Percentiles rank a stretch among this genome's conserved stretches.
Conservation (phyloP, 2,329 filamentous ascomycete species). For the Lachnellula suecica region DNA sequence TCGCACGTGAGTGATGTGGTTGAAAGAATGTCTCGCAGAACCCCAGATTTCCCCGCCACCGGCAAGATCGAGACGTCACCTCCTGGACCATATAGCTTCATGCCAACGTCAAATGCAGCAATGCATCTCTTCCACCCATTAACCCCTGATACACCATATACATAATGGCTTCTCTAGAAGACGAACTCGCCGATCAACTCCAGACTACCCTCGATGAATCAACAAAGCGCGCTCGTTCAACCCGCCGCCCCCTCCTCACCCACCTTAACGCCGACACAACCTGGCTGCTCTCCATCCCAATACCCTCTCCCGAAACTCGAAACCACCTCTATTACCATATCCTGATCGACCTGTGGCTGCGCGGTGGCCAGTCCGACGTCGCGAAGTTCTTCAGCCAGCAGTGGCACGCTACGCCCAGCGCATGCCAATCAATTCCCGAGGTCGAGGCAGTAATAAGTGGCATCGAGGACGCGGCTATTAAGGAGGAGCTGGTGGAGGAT, state of each 20-base stretch:
- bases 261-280: conserved; percentile 68
- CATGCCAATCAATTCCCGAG: conserved; percentile 52
- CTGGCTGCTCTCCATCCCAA: conserved; percentile 65
- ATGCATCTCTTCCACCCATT: too few species aligned
- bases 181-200: too few species aligned
- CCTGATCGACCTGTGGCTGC: conserved; percentile 65
- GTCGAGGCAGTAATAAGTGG: conserved; percentile 51
- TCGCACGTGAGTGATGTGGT: too few species aligned
- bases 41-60: too few species aligned
- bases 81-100: too few species aligned
- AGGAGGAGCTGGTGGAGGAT: background rate
- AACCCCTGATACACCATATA: too few species aligned
- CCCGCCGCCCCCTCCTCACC: conserved; percentile 52
- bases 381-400: conserved; percentile 65
- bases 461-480: conserved; percentile 40
- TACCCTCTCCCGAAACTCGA: conserved; percentile 35
- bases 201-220: too few species aligned
- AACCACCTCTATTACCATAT: conserved; percentile 56
- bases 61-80: too few species aligned
- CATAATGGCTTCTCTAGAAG: too few species aligned
- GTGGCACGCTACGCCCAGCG: conserved; percentile 56
- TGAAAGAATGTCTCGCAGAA: too few species aligned
- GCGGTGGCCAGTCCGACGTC: conserved; percentile 61
- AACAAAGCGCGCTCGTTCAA: too few species aligned
- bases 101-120: too few species aligned